Percentiles rank a stretch among this genome's conserved stretches.
Evolutionary conservation across 257 asterid species (phyloP).

Genomic region (Capsicum rhomboideum): DNA sequence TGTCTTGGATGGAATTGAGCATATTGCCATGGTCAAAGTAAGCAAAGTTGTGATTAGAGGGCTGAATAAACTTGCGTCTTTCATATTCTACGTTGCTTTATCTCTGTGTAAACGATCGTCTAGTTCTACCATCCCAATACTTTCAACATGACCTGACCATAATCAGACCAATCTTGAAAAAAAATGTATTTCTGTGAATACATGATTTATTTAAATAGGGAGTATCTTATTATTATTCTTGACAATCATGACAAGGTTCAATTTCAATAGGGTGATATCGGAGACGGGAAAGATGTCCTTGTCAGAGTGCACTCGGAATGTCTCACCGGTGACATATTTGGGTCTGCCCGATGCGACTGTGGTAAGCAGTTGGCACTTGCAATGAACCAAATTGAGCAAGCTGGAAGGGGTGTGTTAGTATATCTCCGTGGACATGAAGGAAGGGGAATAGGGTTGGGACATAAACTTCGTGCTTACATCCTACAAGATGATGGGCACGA

Average conservation of each 20-base stretch:
- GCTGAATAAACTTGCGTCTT: background rate
- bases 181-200: background rate
- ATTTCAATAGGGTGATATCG: slow-evolving; percentile 68
- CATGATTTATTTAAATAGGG: background rate
- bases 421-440: slow-evolving; percentile 98
- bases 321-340: slow-evolving; percentile 95
- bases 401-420: slow-evolving; percentile 78
- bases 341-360: slow-evolving; percentile 94
- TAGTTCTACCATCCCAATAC: background rate
- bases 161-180: background rate
- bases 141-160: background rate
- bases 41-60: slow-evolving; percentile 6
- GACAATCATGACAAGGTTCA: background rate
- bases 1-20: slow-evolving; percentile 91
- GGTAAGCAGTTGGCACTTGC: slow-evolving; percentile 86
- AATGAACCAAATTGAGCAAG: slow-evolving; percentile 92
- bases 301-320: slow-evolving; percentile 97
- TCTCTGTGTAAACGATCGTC: background rate
- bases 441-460: slow-evolving; percentile 94
- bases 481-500: slow-evolving; percentile 88
- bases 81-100: background rate
- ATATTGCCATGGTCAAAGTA: slow-evolving; percentile 97
- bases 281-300: slow-evolving; percentile 81
- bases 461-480: slow-evolving; percentile 89
- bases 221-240: background rate